Percentiles rank a stretch among this genome's conserved stretches.
Evolutionary conservation across 129 eudicot genomes (phyloP).

Genomic region (Heracleum sosnowskyi): DNA sequence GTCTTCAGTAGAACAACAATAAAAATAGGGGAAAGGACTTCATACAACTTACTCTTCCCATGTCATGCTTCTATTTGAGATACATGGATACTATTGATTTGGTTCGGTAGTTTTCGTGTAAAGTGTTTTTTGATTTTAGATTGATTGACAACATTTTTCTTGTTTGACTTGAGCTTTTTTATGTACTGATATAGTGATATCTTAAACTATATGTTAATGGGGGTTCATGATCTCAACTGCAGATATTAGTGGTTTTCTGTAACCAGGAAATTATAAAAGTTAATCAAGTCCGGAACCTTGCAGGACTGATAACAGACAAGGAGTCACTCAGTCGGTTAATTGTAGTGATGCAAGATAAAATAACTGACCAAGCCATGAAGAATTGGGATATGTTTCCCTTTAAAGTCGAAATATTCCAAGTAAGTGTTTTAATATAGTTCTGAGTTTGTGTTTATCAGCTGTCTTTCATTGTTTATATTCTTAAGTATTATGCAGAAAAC

Average conservation of each 20-base stretch:
- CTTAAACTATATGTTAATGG: not conserved
- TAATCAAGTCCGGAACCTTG: slow-evolving; percentile 44
- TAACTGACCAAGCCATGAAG: slow-evolving; percentile 67
- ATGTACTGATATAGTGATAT: too few relatives aligned
- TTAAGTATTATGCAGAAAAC: not conserved
- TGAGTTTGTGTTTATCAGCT: not conserved
- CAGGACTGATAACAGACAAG: slow-evolving; percentile 42
- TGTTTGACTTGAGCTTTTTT: too few relatives aligned
- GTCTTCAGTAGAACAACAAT: too few relatives aligned
- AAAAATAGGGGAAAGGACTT: not conserved
- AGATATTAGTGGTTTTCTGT: slow-evolving; percentile 62
- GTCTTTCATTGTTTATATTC: not conserved
- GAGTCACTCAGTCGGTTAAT: slow-evolving; percentile 44
- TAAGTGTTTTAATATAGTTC: slow-evolving; percentile 12
- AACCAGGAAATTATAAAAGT: slow-evolving; percentile 51
- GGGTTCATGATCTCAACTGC: slow-evolving; percentile 11
- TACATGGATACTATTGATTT: not conserved
- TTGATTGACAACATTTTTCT: too few relatives aligned
- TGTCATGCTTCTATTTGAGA: too few relatives aligned
- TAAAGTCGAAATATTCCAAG: slow-evolving; percentile 73
- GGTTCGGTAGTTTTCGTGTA: not conserved
- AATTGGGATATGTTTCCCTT: slow-evolving; percentile 48
- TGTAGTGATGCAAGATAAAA: too few relatives aligned
- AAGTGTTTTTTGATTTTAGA: not conserved
- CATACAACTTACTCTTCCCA: not conserved